Percentiles rank a stretch among this genome's conserved stretches.
Conservation (phyloP, 83 land plant species). For the Larix sibirica region DNA sequence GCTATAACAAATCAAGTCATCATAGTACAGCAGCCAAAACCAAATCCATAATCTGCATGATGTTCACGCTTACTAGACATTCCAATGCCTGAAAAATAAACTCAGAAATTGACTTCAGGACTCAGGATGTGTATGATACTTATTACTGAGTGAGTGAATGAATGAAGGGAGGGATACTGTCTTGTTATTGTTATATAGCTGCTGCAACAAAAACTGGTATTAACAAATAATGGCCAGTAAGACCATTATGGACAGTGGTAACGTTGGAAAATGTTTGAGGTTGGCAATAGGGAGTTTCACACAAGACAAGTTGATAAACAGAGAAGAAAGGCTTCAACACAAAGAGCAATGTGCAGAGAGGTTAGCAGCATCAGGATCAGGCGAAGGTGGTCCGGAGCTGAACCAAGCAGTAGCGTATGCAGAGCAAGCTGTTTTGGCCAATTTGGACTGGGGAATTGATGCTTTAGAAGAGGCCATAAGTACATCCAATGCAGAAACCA, state of each 20-base stretch:
- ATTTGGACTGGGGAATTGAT: slow-evolving; percentile 75
- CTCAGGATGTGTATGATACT: too few relatives aligned
- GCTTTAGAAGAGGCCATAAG: slow-evolving; percentile 65
- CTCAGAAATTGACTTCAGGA: too few relatives aligned
- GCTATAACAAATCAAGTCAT: too few relatives aligned
- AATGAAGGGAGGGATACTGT: too few relatives aligned
- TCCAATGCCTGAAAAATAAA: too few relatives aligned
- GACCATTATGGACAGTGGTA: slow-evolving; percentile 33
- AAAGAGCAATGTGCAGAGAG: slow-evolving; percentile 66
- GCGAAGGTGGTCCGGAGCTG: slow-evolving; percentile 2
- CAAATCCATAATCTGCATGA: too few relatives aligned
- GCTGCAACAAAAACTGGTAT: too few relatives aligned
- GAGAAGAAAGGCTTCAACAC: slow-evolving; percentile 40
- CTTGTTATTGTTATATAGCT: too few relatives aligned
- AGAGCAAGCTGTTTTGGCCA: slow-evolving; percentile 67
- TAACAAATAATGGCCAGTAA: not conserved
- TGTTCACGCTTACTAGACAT: too few relatives aligned
- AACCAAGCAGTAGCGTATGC: slow-evolving; percentile 46
- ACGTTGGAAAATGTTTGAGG: slow-evolving; percentile 26
- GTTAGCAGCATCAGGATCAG: slow-evolving; percentile 37
- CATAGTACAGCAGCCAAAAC: too few relatives aligned
- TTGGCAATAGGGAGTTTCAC: slow-evolving; percentile 36
- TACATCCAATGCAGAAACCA: slow-evolving; percentile 53
- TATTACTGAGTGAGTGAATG: too few relatives aligned
- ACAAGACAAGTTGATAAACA: slow-evolving; percentile 42